Percentiles rank a stretch among this genome's conserved stretches.
Evolutionary conservation across 306 rosid genomes (phyloP).

Genomic region (Chamaecrista fasciculata): DNA sequence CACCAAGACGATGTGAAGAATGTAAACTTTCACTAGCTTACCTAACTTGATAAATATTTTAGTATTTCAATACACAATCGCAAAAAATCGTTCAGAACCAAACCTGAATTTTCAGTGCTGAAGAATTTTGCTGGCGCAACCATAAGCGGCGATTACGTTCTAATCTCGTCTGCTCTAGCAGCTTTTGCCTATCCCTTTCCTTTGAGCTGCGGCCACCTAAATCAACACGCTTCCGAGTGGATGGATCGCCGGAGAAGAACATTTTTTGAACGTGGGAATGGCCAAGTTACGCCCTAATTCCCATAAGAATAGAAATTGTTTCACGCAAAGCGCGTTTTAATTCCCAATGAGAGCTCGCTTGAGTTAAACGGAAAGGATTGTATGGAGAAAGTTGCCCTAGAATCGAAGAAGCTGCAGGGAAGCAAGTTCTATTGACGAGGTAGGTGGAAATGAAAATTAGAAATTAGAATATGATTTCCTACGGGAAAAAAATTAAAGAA

Average conservation of each 20-base stretch:
- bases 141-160: conserved; percentile 74
- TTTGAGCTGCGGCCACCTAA: conserved; percentile 91
- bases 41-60: not conserved
- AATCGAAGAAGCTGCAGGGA: conserved; percentile 18
- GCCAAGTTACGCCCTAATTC: conserved; percentile 38
- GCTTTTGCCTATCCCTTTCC: conserved; percentile 88
- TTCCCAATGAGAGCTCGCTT: conserved; percentile 14
- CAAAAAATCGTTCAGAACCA: not conserved
- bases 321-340: conserved; percentile 13
- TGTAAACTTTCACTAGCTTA: not conserved
- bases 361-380: conserved; percentile 10
- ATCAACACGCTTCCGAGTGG: conserved; percentile 90
- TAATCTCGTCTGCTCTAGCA: conserved; percentile 81
- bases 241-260: conserved; percentile 95
- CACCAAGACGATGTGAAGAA: not conserved
- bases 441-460: conserved; percentile 7
- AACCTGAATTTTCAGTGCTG: conserved; percentile 83
- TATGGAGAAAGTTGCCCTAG: conserved; percentile 28
- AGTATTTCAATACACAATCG: not conserved
- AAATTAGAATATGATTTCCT: conserved; percentile 1
- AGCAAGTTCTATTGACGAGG: not conserved
- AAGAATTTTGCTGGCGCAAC: conserved; percentile 67
- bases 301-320: not conserved
- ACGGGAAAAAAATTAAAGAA: not conserved
- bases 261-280: conserved; percentile 34